phyloP scores from a whole-genome alignment of 2,329 filamentous ascomycete genomes.

The Setomelanomma holmii region DNA sequence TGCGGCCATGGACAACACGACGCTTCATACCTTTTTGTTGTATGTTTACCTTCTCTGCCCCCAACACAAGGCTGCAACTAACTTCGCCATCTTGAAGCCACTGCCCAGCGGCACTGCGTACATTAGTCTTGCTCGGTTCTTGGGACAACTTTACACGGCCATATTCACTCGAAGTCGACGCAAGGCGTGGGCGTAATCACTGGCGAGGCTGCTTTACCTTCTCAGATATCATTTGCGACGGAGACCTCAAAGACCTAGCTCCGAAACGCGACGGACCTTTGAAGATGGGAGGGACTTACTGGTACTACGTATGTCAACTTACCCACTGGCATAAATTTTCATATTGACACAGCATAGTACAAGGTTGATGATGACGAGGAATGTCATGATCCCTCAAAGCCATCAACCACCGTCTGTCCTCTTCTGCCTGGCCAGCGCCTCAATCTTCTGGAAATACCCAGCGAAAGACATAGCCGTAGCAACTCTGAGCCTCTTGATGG shows the following conservation, averaged over 20 bases:
- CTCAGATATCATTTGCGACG: slow-evolving; percentile 83
- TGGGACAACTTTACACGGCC: slow-evolving; percentile 91
- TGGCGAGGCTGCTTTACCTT: slow-evolving; percentile 92
- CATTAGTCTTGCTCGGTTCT: slow-evolving; percentile 84
- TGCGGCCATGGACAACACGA: slow-evolving; percentile 56
- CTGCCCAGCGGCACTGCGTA: slow-evolving; percentile 59
- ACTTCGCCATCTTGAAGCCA: slow-evolving; percentile 36
- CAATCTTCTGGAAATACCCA: slow-evolving; percentile 83
- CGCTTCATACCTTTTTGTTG: slow-evolving; percentile 69
- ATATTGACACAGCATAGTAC: slow-evolving; percentile 65
- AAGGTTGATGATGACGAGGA: slow-evolving; percentile 83
- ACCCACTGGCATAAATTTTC: neutral
- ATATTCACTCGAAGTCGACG: slow-evolving; percentile 83
- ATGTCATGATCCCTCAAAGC: slow-evolving; percentile 73
- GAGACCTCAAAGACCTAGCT: slow-evolving; percentile 61
- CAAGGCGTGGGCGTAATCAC: slow-evolving; percentile 73
- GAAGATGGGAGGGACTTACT: slow-evolving; percentile 92
- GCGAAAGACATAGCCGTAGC: slow-evolving; percentile 68
- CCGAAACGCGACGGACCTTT: slow-evolving; percentile 76
- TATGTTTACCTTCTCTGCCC: slow-evolving; percentile 37
- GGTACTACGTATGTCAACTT: slow-evolving; percentile 80
- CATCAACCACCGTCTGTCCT: slow-evolving; percentile 80
- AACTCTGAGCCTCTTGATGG: slow-evolving; percentile 71
- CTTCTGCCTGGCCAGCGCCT: slow-evolving; percentile 86
- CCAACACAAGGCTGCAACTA: slow-evolving; percentile 25